Evolutionary conservation across 1,284 basidiomycete species (phyloP).

Genomic region (Trametes sp.): DNA sequence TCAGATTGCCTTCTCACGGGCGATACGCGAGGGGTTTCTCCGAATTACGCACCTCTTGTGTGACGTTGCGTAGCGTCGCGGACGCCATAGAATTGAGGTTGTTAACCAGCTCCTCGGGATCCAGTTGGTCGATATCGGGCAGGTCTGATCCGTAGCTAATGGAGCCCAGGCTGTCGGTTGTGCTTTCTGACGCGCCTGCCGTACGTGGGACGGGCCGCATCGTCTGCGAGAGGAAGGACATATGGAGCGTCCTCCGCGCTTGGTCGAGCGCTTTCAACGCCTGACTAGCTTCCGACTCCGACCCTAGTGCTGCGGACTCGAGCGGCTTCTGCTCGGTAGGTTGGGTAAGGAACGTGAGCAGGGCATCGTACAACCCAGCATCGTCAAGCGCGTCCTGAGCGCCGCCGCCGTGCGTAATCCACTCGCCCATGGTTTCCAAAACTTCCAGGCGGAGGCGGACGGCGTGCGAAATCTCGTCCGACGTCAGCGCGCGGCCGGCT

Average conservation of each 20-base stretch:
- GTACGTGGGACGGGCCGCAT: slow-evolving; percentile 59
- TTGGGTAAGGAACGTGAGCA: slow-evolving; percentile 61
- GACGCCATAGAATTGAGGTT: slow-evolving; percentile 77
- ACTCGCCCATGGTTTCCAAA: slow-evolving; percentile 68
- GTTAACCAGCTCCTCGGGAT: slow-evolving; percentile 73
- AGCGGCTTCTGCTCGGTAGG: slow-evolving; percentile 35
- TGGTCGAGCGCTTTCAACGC: slow-evolving; percentile 56
- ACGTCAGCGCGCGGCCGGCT: slow-evolving; percentile 28
- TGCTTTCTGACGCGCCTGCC: slow-evolving; percentile 39
- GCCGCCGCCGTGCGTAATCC: slow-evolving; percentile 74
- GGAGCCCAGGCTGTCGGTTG: slow-evolving; percentile 35
- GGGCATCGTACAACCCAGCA: slow-evolving; percentile 60
- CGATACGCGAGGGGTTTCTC: slow-evolving; percentile 11
- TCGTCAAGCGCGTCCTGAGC: slow-evolving; percentile 81
- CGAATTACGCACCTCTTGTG: slow-evolving; percentile 64
- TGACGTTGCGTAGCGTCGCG: slow-evolving; percentile 76
- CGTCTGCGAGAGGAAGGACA: slow-evolving; percentile 63
- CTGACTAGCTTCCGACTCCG: slow-evolving; percentile 53
- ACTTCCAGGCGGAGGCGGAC: slow-evolving; percentile 59
- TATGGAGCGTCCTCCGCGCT: slow-evolving; percentile 50
- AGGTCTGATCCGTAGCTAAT: slow-evolving; percentile 60
- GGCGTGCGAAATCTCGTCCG: slow-evolving; percentile 37
- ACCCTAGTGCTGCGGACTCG: slow-evolving; percentile 14
- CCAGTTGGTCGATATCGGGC: slow-evolving; percentile 72
- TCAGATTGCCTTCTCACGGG: slow-evolving; percentile 9